Base-by-base conservation (phyloP, 2,329 filamentous ascomycete species). In the Aspergillus versicolor region DNA sequence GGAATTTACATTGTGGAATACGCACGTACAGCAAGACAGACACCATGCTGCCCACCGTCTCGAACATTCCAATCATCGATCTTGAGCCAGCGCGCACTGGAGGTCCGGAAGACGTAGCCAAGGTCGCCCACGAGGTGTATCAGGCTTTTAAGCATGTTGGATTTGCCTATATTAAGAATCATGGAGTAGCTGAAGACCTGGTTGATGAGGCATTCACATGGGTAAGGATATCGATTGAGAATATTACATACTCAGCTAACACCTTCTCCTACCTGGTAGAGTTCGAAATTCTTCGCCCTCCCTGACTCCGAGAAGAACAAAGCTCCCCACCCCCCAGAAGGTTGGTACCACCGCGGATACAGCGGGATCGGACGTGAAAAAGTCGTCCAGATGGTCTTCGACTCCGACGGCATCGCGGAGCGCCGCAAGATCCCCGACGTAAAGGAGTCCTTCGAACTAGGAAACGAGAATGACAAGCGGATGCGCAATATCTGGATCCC, bases 401-500 rank as follows among this genome's bases (percentile, higher is more conserved):
- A 52, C 30, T 21, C 12, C 2, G 21, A 44, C 19, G 27, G 30
- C 0, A 52, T 52, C 11, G 41, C 50, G 7, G 19, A 56, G 7
- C 21, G 46, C 1, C 53, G 46, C 46, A 45, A 50, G 7, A 21
- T 32, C 30, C 53, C 53, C 9, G 53, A 56, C 32, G 46, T 50
- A 8, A 56, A 56, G 19, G 54, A 72, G 63, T 76, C 73, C 32
- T 80, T 77, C 54, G 78, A 81, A 47, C 73, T 80, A 5, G 79
- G 79, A 9, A 76, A 72, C 55, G 74, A 78, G 48, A 58, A 70
- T 2, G 77, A 80, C 53, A 61, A 65, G 9, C 63, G 71, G 1
- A 74, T 77, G 54, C 72, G 74, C 9, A 81, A 81, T 55, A 75
- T 79, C 34, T 81, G 79, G 79, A 66, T 79, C 2, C 77, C 77